Evolutionary conservation across 1,284 basidiomycete genomes (phyloP), one percentile per base, ranked within the genome.

Genomic region (Puccinia triticina): DNA sequence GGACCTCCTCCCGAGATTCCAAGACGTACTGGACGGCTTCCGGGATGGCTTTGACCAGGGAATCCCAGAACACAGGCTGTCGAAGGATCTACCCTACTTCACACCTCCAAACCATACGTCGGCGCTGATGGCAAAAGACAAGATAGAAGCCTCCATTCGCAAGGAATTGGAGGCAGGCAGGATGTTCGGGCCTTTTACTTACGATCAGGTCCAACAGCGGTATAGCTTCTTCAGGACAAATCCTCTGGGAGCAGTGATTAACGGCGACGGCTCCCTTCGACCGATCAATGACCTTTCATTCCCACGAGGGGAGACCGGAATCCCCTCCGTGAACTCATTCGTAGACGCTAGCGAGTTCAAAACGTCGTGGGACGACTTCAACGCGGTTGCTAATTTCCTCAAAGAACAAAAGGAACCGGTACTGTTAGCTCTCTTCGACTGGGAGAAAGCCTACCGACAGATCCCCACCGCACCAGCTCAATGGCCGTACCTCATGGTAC

Each of bases 281-380:
- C 72, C 43, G 50, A 74, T 74, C n/a, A 74, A 74, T 53, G 72
- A 74, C 32, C 72, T 74, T n/a, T 74, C 72, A 0, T 53, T 74
- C 26, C 46, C 46, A 50, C 43, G 34, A 26, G 53, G 29, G 14
- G 21, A 74, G 3, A 3, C 43, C 23, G 1, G 14, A 4, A 74
- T 74, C 26, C 43, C 43, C 23, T 74, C 50, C 26, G 72, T 74
- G 7, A 74, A 74, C 34, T 0, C 43, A 7, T 53, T 26, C 14
- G 50, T 74, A 16, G 29, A 55, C n/a, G n/a, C n/a, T n/a, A n/a
- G n/a, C n/a, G n/a, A n/a, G n/a, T n/a, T n/a, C n/a, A n/a, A n/a
- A n/a, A n/a, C n/a, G n/a, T n/a, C n/a, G n/a, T n/a, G n/a, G n/a
- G n/a, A n/a, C n/a, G n/a, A n/a, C n/a, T n/a, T 71, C 37, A 48